phyloP scores from a whole-genome alignment of 768 basidiomycete genomes.

The Vararia minispora region DNA sequence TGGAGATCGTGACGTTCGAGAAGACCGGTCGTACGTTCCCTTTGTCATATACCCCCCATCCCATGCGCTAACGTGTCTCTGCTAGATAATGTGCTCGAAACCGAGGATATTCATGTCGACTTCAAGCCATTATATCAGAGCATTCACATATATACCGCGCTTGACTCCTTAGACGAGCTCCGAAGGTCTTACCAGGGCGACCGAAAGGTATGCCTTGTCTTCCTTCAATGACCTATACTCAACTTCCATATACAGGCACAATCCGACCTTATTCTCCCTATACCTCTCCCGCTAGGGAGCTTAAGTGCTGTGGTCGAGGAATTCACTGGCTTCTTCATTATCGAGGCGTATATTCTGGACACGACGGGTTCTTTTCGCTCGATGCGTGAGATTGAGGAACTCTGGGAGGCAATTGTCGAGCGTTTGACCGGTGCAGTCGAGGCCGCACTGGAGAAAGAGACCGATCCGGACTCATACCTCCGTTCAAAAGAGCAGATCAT shows the following conservation, averaged over 20 bases:
- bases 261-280: conserved; percentile 88
- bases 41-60: neutral
- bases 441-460: conserved; percentile 58
- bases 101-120: conserved; percentile 79
- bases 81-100: conserved; percentile 86
- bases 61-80: conserved; percentile 9
- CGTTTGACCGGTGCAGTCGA: conserved; percentile 68
- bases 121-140: conserved; percentile 95
- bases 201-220: conserved; percentile 50
- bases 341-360: conserved; percentile 85
- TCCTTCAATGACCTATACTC: neutral
- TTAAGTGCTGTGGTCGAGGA: conserved; percentile 80
- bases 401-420: conserved; percentile 82
- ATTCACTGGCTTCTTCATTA: conserved; percentile 95
- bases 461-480: conserved; percentile 72
- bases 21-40: conserved; percentile 77
- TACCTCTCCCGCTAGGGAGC: conserved; percentile 50
- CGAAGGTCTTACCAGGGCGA: conserved; percentile 95
- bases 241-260: conserved; percentile 53
- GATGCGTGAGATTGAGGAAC: conserved; percentile 81
- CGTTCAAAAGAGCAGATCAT: conserved; percentile 75
- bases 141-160: conserved; percentile 89
- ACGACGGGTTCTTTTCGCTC: conserved; percentile 88
- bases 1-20: conserved; percentile 87
- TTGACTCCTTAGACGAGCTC: conserved; percentile 85